Evolutionary conservation across 2,329 filamentous ascomycete genomes (phyloP).

Genomic region (Piedraia hortae): DNA sequence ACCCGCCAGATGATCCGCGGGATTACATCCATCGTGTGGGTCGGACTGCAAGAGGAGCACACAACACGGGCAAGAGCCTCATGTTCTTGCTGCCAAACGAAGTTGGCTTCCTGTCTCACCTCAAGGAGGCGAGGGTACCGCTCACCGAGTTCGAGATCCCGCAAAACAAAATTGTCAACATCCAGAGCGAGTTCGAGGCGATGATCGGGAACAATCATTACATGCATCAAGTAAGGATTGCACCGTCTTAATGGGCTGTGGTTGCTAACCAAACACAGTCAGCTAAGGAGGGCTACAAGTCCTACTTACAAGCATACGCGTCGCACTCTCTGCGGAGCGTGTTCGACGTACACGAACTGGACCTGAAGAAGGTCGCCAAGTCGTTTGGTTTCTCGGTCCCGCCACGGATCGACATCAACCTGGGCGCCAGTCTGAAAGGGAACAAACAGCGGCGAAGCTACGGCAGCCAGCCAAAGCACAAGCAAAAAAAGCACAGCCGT

Average conservation of each 20-base stretch:
- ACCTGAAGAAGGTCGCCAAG: conserved; percentile 62
- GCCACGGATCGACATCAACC: conserved; percentile 49
- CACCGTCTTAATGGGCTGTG: conserved; percentile 1
- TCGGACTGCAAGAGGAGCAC: conserved; percentile 64
- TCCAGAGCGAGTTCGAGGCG: conserved; percentile 58
- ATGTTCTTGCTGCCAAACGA: conserved; percentile 86
- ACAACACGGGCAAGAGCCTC: conserved; percentile 61
- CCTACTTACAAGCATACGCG: conserved; percentile 85
- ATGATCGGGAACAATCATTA: conserved; percentile 91
- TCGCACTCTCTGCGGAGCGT: conserved; percentile 60
- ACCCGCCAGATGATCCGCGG: conserved; percentile 30
- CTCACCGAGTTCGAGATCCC: conserved; percentile 94
- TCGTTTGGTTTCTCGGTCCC: conserved; percentile 55
- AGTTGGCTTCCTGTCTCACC: conserved; percentile 69
- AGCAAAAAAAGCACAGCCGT: too few relatives aligned
- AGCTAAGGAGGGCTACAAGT: conserved; percentile 49
- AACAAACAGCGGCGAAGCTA: conserved; percentile 48
- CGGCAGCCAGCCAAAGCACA: conserved; percentile 48
- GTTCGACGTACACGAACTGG: conserved; percentile 59
- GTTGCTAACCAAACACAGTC: conserved; percentile 16
- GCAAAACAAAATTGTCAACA: conserved; percentile 68
- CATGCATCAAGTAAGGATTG: conserved; percentile 44
- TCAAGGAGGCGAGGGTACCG: conserved; percentile 76
- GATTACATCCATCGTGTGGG: conserved; percentile 93
- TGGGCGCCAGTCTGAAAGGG: conserved; percentile 51